Evolutionary conservation across 106 monocot species (phyloP).

Genomic region (Platanthera guangdongensis): DNA sequence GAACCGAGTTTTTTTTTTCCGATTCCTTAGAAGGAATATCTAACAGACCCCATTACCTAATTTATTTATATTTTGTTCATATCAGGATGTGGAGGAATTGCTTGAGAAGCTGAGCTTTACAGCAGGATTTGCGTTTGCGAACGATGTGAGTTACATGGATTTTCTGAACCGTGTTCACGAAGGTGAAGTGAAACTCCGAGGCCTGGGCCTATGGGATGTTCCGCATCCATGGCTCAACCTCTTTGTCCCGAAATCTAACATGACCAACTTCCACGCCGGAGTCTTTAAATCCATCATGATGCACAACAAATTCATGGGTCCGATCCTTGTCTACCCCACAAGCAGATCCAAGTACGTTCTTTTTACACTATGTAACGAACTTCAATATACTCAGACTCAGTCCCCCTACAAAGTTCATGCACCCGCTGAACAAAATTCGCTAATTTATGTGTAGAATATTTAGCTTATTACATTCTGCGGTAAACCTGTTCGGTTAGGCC

Average conservation of each 20-base stretch:
- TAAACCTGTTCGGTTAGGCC: no score
- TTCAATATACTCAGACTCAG: no score
- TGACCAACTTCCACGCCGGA: slow-evolving; percentile 30
- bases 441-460: no score
- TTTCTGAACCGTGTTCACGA: slow-evolving; percentile 50
- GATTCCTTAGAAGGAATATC: no score
- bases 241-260: slow-evolving; percentile 41
- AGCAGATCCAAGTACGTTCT: slow-evolving; percentile 34
- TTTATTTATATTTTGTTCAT: no score
- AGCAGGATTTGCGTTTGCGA: slow-evolving; percentile 35
- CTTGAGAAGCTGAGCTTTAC: slow-evolving; percentile 26
- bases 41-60: no score
- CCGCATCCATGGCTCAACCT: slow-evolving; percentile 68
- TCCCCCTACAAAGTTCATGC: no score
- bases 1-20: no score
- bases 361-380: neutral
- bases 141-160: slow-evolving; percentile 31
- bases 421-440: no score
- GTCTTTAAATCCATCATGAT: slow-evolving; percentile 43
- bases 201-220: slow-evolving; percentile 43
- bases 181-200: slow-evolving; percentile 30
- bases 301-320: slow-evolving; percentile 19
- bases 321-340: slow-evolving; percentile 50
- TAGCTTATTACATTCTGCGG: no score
- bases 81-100: slow-evolving; percentile 20